Evolutionary conservation across 208 protist species (phyloP).

Genomic region (Borovskyia barvae): DNA sequence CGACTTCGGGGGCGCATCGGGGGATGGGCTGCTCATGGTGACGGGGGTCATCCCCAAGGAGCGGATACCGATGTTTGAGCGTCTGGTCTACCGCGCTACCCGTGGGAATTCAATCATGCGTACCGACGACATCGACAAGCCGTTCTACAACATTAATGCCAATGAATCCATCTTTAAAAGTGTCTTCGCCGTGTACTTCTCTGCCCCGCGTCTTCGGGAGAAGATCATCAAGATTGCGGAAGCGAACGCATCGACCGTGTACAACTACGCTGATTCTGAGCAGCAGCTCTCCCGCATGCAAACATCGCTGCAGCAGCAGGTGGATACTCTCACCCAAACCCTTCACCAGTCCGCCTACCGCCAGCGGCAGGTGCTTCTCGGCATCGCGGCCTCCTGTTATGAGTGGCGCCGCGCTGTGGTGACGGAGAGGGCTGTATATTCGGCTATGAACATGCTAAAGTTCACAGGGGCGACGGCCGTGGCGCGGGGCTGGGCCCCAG

Average conservation of each 20-base stretch:
- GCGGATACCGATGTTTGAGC: conserved; percentile 88
- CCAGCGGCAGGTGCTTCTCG: conserved; percentile 73
- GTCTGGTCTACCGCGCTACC: conserved; percentile 94
- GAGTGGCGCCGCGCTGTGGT: conserved; percentile 91
- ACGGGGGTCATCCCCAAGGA: conserved; percentile 94
- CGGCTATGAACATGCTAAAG: conserved; percentile 96
- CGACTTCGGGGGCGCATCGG: conserved; percentile 56
- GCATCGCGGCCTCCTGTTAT: conserved; percentile 63
- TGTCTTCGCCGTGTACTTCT: conserved; percentile 98
- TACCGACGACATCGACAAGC: conserved; percentile 83
- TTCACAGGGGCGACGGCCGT: conserved; percentile 91
- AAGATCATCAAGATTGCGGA: conserved; percentile 97
- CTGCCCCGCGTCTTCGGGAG: conserved; percentile 85
- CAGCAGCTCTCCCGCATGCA: conserved; percentile 76
- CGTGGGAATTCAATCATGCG: conserved; percentile 96
- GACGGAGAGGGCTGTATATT: conserved; percentile 96
- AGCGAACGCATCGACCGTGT: conserved; percentile 93
- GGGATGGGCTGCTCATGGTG: conserved; percentile 83
- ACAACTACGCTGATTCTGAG: conserved; percentile 91
- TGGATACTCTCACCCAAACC: conserved; percentile 76
- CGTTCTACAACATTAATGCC: conserved; percentile 85
- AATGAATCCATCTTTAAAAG: conserved; percentile 88
- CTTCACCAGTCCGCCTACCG: conserved; percentile 65
- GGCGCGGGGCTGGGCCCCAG: conserved; percentile 93
- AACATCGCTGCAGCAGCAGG: conserved; percentile 54